phyloP scores from a whole-genome alignment of 441 rosid genomes.

The Erodium moschatum region DNA sequence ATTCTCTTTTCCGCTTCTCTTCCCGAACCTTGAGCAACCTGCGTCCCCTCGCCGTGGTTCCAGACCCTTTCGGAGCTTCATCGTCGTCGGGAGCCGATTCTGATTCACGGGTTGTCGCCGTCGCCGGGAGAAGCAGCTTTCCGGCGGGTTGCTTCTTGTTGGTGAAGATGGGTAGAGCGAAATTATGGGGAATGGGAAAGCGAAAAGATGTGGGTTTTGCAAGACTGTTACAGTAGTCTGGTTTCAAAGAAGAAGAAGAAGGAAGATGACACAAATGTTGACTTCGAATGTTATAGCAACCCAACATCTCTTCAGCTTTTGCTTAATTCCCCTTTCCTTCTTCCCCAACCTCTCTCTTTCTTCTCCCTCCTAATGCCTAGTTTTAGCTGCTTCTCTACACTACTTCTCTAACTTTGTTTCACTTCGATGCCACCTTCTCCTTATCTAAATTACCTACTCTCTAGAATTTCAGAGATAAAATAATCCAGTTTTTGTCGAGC shows the following conservation, averaged over 20 bases:
- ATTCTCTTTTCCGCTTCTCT: conserved; percentile 74
- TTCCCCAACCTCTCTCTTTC: not conserved
- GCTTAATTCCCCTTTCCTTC: not conserved
- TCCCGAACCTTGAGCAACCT: conserved; percentile 68
- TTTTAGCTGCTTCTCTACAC: not conserved
- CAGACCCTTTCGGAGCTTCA: conserved; percentile 37
- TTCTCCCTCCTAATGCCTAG: not conserved
- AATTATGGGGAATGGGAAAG: not conserved
- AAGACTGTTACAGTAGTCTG: not conserved
- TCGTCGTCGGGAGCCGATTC: not conserved
- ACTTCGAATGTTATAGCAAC: not conserved
- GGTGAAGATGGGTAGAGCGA: not conserved
- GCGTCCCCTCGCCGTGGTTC: conserved; percentile 82
- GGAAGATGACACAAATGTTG: not conserved
- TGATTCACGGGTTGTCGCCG: not conserved
- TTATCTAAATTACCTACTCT: not conserved
- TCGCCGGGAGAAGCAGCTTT: conserved; percentile 1
- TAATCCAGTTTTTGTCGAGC: no score
- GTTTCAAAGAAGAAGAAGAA: not conserved
- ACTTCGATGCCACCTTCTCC: not conserved
- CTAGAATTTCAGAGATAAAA: no score
- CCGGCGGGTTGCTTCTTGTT: not conserved
- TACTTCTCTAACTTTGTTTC: not conserved
- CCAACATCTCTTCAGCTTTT: not conserved
- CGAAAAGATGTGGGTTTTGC: not conserved